Percentiles rank a stretch among this genome's conserved stretches.
These are phyloP conservation scores for Hymenoscyphus fructigenus DNA, from an alignment of 2,329 filamentous ascomycete genomes.

Conservation along the genomic window DNA sequence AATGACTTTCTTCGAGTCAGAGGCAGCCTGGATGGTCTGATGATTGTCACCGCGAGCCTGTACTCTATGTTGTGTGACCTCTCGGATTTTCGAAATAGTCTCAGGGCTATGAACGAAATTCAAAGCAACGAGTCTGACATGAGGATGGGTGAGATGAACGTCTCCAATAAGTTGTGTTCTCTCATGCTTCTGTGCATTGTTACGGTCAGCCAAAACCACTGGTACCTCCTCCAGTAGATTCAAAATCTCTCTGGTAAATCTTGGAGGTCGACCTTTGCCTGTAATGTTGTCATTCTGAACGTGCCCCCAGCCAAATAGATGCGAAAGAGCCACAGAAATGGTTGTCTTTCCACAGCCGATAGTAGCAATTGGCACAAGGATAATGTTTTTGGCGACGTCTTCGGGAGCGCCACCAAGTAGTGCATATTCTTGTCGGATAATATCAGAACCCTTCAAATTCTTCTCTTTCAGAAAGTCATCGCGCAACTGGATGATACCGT, in stretches of 20 bases:
- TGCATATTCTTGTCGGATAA: constrained; percentile 72
- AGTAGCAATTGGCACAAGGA: constrained; percentile 88
- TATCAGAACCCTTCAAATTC: constrained; percentile 84
- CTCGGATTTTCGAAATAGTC: constrained; percentile 69
- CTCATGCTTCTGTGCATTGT: constrained; percentile 89
- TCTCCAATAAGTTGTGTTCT: constrained; percentile 85
- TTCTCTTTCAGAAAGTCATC: constrained; percentile 83
- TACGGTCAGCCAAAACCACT: constrained; percentile 87
- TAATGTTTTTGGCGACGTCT: constrained; percentile 64
- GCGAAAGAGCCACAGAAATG: constrained; percentile 73
- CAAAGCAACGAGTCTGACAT: constrained; percentile 76
- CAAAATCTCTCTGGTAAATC: constrained; percentile 72
- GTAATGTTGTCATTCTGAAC: constrained; percentile 96
- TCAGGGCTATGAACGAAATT: constrained; percentile 77
- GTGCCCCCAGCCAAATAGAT: constrained; percentile 88
- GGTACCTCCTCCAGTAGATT: constrained; percentile 61
- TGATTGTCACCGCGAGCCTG: constrained; percentile 90
- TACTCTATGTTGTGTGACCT: constrained; percentile 75
- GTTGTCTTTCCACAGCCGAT: constrained; percentile 98
- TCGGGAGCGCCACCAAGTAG: constrained; percentile 47
- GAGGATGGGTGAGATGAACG: constrained; percentile 59
- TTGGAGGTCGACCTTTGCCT: constrained; percentile 71
- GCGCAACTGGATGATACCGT: constrained; percentile 89
- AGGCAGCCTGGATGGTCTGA: constrained; percentile 90
- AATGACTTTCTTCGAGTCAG: constrained; percentile 70